A percentile compares a stretch with the other conserved stretches of the same genome.
Evolutionary conservation across 2,329 filamentous ascomycete species (phyloP).

Genomic region (Scytalidium sp.): DNA sequence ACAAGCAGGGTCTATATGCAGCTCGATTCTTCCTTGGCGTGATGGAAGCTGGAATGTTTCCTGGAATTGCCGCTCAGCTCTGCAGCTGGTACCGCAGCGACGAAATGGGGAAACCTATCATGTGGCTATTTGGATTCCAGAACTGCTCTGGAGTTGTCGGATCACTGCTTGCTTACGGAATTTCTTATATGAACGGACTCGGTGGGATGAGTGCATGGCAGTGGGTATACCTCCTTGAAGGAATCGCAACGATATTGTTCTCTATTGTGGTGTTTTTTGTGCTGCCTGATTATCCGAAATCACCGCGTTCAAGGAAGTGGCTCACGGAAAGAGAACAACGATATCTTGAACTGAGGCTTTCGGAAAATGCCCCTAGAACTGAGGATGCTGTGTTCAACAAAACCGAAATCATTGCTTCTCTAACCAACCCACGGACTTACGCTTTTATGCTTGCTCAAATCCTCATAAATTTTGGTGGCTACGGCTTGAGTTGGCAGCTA

Average conservation of each 20-base stretch:
- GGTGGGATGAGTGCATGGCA: slow-evolving; percentile 53
- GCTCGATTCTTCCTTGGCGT: slow-evolving; percentile 38
- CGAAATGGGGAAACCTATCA: slow-evolving; percentile 38
- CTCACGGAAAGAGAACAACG: slow-evolving; percentile 36
- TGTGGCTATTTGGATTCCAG: slow-evolving; percentile 40
- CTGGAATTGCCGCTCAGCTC: slow-evolving; percentile 37
- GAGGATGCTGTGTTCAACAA: slow-evolving; percentile 32
- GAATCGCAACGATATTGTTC: slow-evolving; percentile 38
- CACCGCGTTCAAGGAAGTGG: slow-evolving; percentile 31
- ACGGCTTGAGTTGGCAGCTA: slow-evolving; percentile 38
- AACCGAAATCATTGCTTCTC: slow-evolving; percentile 31
- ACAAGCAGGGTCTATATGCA: slow-evolving; percentile 33
- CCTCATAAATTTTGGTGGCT: slow-evolving; percentile 37
- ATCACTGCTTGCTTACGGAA: slow-evolving; percentile 47
- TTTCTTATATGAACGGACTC: slow-evolving; percentile 38
- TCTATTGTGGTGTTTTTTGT: slow-evolving; percentile 33
- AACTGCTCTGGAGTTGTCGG: slow-evolving; percentile 33
- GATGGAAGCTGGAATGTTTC: slow-evolving; percentile 41
- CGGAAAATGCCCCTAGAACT: slow-evolving; percentile 35
- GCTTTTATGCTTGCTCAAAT: slow-evolving; percentile 34
- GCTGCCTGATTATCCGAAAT: slow-evolving; percentile 43
- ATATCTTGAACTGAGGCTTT: slow-evolving; percentile 35
- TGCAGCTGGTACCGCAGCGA: slow-evolving; percentile 45
- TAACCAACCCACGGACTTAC: slow-evolving; percentile 33
- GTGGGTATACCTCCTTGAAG: slow-evolving; percentile 49